Base-by-base conservation (phyloP, 2,329 filamentous ascomycete species). In the Lachnellula subtilissima region DNA sequence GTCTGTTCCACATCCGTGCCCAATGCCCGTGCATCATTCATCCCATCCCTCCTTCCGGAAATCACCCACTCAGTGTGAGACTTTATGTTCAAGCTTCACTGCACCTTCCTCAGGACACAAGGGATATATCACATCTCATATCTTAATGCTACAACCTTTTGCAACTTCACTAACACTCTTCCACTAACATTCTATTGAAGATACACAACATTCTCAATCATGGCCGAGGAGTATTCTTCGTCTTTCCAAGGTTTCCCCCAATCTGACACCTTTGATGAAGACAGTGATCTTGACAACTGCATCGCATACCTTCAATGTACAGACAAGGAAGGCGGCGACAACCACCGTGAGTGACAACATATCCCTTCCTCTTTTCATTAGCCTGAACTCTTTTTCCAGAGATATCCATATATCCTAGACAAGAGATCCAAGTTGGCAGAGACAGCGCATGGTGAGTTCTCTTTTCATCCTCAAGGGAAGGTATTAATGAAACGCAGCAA, bases 401-500 rank as follows among this genome's bases (percentile, higher is more conserved):
- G 4, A 55, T 64, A 35, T 39, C 43, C 14, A 55, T 64, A 17
- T 59, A 58, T 39, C 48, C 55, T 12, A 53, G 54, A n/a, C 19
- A 48, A 50, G 62, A 65, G 4, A 56, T 70, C 35, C 57, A 48
- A 12, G 59, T 73, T 43, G 71, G 71, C 6, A 63, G 68, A 54
- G 66, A 69, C 2, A 40, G 37, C 11, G 63, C 62, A 54, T 69
- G 68, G 69, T 71, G 60, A 36, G 59, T 56, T 17, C 22, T 32
- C 17, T 5, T 23, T 6, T 14, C 43, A 25, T 25, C 7, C 25
- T 47, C 15, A 12, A 45, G 14, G 15, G 23, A 17, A 3, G 40
- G 19, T 53, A 35, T 32, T 53, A 51, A 42, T n/a, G 12, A n/a
- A 14, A 12, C 23, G 46, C 42, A 77, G 74, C 57, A 69, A 73